Evolutionary conservation across 2,329 filamentous ascomycete genomes (phyloP).

Genomic region (Gaeumannomyces sp.): DNA sequence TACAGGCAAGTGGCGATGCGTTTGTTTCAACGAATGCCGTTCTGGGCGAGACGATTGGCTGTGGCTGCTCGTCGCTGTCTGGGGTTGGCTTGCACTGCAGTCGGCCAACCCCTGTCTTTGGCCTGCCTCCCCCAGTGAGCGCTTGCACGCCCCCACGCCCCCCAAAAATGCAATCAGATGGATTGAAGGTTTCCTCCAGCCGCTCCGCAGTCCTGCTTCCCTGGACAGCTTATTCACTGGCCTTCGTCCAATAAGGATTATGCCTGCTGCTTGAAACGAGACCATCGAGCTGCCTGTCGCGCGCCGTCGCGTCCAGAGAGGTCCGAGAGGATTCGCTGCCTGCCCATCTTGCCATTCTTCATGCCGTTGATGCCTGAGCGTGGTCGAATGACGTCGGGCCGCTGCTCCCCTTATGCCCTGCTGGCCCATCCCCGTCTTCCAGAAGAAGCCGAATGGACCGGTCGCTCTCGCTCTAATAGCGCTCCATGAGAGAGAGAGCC

Average conservation of each 20-base stretch:
- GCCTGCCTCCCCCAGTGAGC: background rate
- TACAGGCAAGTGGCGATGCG: background rate
- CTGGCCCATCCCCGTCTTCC: background rate
- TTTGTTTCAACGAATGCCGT: background rate
- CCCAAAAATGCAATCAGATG: no score
- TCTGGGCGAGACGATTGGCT: constrained; percentile 1
- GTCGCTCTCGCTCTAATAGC: no score
- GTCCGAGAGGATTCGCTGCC: background rate
- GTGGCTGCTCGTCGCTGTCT: background rate
- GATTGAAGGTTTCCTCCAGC: no score
- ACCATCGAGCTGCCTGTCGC: background rate
- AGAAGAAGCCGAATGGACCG: background rate
- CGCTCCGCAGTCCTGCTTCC: background rate
- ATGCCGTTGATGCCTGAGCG: background rate
- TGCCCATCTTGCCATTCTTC: background rate
- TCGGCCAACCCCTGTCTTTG: background rate
- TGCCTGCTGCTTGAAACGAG: background rate
- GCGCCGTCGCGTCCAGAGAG: background rate
- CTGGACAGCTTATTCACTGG: background rate
- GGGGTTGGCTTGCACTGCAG: background rate
- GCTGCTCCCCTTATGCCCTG: background rate
- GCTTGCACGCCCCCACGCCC: background rate
- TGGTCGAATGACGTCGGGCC: background rate
- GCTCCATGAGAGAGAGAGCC: background rate
- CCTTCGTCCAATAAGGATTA: background rate